Percentiles rank a stretch among this genome's conserved stretches.
phyloP scores from a whole-genome alignment of 495 filamentous ascomycete species.

The Penicillium riverlandense region DNA sequence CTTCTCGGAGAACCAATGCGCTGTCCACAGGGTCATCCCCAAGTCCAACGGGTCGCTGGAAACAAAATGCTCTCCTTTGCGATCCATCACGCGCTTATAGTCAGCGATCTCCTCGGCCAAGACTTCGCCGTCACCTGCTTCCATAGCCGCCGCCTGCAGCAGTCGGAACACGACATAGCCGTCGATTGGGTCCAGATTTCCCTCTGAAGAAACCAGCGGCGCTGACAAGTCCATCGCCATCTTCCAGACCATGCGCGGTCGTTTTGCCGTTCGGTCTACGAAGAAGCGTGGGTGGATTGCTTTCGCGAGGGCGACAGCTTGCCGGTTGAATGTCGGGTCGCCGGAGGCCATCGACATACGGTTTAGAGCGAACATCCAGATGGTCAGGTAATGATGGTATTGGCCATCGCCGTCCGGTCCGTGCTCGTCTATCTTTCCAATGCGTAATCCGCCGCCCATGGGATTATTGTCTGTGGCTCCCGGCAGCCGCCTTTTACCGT shows the following conservation, averaged over 20 bases:
- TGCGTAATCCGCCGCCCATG: conserved; percentile 54
- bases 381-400: conserved; percentile 61
- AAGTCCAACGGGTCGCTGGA: conserved; percentile 53
- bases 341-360: conserved; percentile 46
- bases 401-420: conserved; percentile 57
- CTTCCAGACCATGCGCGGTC: conserved; percentile 57
- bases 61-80: conserved; percentile 40
- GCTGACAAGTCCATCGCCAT: conserved; percentile 44
- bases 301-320: conserved; percentile 50
- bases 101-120: conserved; percentile 49
- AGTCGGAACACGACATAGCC: conserved; percentile 52
- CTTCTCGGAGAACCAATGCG: conserved; percentile 47
- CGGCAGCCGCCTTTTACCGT: conserved; percentile 40
- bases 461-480: conserved; percentile 49
- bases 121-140: conserved; percentile 16
- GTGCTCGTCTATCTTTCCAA: conserved; percentile 47
- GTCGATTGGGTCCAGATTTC: conserved; percentile 55
- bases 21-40: conserved; percentile 61
- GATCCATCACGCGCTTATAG: conserved; percentile 49
- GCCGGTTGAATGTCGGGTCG: conserved; percentile 43
- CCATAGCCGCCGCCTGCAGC: conserved; percentile 37
- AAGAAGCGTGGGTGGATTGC: conserved; percentile 56
- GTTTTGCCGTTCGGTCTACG: conserved; percentile 18
- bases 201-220: conserved; percentile 48
- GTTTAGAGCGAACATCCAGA: conserved; percentile 69